phyloP scores from a whole-genome alignment of 345 rosid species.

The Arabis alpina region DNA sequence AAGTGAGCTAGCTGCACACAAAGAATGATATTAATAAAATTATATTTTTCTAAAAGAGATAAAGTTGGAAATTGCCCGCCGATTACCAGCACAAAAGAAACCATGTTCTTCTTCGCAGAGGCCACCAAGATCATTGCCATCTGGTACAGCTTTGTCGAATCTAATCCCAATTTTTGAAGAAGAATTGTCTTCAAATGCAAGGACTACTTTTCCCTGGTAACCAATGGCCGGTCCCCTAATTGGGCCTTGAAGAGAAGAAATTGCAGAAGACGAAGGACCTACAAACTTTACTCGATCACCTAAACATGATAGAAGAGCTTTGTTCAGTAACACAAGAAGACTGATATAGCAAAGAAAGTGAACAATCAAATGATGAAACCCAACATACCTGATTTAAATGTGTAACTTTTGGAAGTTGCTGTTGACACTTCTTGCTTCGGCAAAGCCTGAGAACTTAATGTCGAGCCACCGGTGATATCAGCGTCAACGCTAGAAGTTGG shows the following conservation, averaged over 20 bases:
- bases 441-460: conserved; percentile 67
- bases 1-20: conserved; percentile 71
- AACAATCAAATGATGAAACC: conserved; percentile 15
- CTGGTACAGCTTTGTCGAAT: conserved; percentile 79
- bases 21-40: conserved; percentile 18
- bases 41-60: conserved; percentile 2
- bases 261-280: conserved; percentile 57
- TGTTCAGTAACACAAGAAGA: conserved; percentile 26
- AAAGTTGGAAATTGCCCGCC: not conserved
- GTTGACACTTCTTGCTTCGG: conserved; percentile 93
- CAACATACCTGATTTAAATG: conserved; percentile 75
- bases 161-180: too few relatives aligned
- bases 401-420: conserved; percentile 84
- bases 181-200: conserved; percentile 95
- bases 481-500: conserved; percentile 97
- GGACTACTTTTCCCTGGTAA: conserved; percentile 86
- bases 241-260: conserved; percentile 58
- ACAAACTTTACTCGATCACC: conserved; percentile 90
- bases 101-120: conserved; percentile 89
- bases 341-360: conserved; percentile 27
- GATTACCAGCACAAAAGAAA: conserved; percentile 85
- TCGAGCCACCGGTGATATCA: conserved; percentile 86
- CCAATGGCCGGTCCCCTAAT: conserved; percentile 84
- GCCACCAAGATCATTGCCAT: conserved; percentile 97
- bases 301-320: conserved; percentile 45